A percentile compares a stretch with the other conserved stretches of the same genome.
phyloP scores from a whole-genome alignment of 2,329 filamentous ascomycete species.

The Thermoascus crustaceus region DNA sequence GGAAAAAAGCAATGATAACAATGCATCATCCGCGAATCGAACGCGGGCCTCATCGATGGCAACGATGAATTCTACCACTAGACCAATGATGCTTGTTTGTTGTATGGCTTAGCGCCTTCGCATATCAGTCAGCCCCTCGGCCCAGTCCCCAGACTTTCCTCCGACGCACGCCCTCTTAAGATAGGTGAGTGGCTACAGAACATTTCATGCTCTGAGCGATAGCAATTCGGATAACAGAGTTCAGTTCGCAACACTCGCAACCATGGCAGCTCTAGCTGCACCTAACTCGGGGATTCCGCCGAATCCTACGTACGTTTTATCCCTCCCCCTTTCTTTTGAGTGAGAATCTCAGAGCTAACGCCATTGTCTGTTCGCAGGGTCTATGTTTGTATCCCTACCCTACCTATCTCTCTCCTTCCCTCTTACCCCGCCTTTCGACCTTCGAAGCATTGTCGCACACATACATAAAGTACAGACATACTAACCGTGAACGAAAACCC shows the following conservation, averaged over 20 bases:
- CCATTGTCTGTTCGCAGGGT: conserved; percentile 23
- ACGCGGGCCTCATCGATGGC: conserved; percentile 41
- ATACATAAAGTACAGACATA: no score
- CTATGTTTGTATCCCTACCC: conserved; percentile 26
- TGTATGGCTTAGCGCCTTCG: no score
- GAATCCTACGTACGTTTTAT: conserved; percentile 31
- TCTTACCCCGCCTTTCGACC: conserved; percentile 4
- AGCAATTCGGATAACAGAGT: conserved; percentile 9
- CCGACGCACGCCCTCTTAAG: no score
- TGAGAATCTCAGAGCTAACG: conserved; percentile 9
- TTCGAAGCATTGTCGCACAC: not conserved
- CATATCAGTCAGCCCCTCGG: no score
- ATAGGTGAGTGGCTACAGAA: no score
- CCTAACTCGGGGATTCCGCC: conserved; percentile 23
- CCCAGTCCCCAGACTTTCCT: no score
- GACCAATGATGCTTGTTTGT: conserved; percentile 35
- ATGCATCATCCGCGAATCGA: conserved; percentile 41
- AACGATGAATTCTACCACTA: conserved; percentile 41
- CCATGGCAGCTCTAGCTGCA: conserved; percentile 29
- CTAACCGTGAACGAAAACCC: conserved; percentile 2
- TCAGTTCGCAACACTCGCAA: conserved; percentile 18
- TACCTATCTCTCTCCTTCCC: conserved; percentile 9
- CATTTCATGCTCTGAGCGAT: no score
- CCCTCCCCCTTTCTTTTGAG: not conserved
- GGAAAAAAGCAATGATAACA: conserved; percentile 9